Evolutionary conservation across 2,329 filamentous ascomycete species (phyloP).

Genomic region (Aspergillus oerlinghausenensis): DNA sequence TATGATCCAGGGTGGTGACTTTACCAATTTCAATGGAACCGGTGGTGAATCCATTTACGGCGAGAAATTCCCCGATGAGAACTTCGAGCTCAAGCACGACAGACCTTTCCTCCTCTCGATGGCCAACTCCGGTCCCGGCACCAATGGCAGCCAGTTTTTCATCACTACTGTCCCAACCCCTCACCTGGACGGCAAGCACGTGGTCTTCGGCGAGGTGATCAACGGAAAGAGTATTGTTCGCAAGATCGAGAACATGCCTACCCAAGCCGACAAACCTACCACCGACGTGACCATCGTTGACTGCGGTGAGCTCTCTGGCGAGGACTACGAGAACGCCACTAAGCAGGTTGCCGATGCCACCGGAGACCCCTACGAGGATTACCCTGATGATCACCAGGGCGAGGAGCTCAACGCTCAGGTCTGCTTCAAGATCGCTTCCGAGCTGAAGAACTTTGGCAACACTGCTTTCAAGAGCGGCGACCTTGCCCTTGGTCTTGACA

Average conservation of each 20-base stretch:
- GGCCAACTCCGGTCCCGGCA: constrained; percentile 93
- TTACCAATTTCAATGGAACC: constrained; percentile 89
- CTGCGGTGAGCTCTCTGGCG: constrained; percentile 78
- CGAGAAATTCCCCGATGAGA: constrained; percentile 95
- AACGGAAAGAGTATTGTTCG: constrained; percentile 87
- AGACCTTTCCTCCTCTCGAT: constrained; percentile 92
- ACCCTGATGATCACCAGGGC: constrained; percentile 72
- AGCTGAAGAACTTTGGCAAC: constrained; percentile 90
- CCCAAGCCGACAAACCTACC: constrained; percentile 71
- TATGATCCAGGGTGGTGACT: constrained; percentile 98
- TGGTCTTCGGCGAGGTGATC: constrained; percentile 93
- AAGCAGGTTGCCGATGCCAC: constrained; percentile 70
- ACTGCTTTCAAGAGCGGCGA: constrained; percentile 82
- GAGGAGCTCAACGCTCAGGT: constrained; percentile 62
- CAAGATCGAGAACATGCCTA: constrained; percentile 79
- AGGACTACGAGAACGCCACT: constrained; percentile 62
- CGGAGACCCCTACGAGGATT: constrained; percentile 93
- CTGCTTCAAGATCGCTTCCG: constrained; percentile 72
- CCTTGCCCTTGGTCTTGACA: constrained; percentile 66
- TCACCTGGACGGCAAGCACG: constrained; percentile 93
- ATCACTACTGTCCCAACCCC: constrained; percentile 92
- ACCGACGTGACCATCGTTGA: constrained; percentile 71
- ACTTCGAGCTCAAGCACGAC: constrained; percentile 87
- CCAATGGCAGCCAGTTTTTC: constrained; percentile 98
- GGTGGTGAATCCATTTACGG: constrained; percentile 97